Conservation (phyloP, 306 rosid species). For the Cyclanthera cordifolia region DNA sequence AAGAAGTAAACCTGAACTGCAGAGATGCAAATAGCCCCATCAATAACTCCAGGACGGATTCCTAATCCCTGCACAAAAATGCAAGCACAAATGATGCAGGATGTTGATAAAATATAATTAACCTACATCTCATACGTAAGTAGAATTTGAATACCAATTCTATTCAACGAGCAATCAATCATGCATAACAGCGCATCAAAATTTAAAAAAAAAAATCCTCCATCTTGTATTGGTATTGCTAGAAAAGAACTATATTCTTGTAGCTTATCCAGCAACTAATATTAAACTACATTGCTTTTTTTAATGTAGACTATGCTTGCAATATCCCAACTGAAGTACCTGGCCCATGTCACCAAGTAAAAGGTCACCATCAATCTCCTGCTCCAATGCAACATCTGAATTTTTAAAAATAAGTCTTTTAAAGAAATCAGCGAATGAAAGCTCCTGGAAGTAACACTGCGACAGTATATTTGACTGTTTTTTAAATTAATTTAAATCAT, state of each 20-base stretch:
- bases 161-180: background rate
- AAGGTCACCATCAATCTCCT: constrained; percentile 89
- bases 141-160: background rate
- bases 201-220: background rate
- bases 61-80: constrained; percentile 68
- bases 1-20: constrained; percentile 64
- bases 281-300: background rate
- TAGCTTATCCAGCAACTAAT: background rate
- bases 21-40: constrained; percentile 87
- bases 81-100: background rate
- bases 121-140: background rate
- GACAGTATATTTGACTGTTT: background rate
- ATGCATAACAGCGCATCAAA: background rate
- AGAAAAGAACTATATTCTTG: background rate
- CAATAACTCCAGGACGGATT: constrained; percentile 78
- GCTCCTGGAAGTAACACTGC: background rate
- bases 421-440: background rate
- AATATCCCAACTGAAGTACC: constrained; percentile 27
- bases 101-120: background rate
- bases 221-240: background rate
- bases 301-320: background rate
- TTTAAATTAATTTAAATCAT: background rate
- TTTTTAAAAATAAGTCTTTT: background rate
- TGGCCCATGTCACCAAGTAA: constrained; percentile 92
- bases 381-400: constrained; percentile 66